Conservation (phyloP, 495 filamentous ascomycete species). For the Aspergillus conjunctus region DNA sequence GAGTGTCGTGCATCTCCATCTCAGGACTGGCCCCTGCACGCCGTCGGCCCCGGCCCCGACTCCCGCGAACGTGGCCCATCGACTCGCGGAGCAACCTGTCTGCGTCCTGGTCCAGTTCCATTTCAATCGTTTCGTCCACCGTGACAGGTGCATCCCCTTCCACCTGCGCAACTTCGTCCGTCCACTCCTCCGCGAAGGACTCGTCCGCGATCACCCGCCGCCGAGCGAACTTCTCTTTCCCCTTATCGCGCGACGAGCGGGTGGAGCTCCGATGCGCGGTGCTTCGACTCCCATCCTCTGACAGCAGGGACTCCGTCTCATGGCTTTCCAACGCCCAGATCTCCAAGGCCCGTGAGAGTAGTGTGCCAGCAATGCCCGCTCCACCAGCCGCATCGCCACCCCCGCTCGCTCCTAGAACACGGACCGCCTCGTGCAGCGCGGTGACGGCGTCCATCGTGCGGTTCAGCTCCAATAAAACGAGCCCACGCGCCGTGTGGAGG, state of each 20-base stretch:
- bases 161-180: constrained; percentile 39
- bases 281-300: constrained; percentile 26
- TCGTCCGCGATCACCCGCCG: constrained; percentile 30
- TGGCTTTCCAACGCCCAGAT: constrained; percentile 58
- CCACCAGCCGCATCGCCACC: constrained; percentile 61
- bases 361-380: constrained; percentile 73
- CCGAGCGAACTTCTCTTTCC: constrained; percentile 30
- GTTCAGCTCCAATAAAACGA: constrained; percentile 70
- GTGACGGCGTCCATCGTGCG: constrained; percentile 68
- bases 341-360: constrained; percentile 72
- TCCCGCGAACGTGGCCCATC: constrained; percentile 34
- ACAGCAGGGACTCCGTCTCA: constrained; percentile 26
- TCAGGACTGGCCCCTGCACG: constrained; percentile 24
- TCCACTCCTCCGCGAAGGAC: constrained; percentile 38
- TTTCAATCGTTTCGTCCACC: constrained; percentile 43
- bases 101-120: constrained; percentile 47
- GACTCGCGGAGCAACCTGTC: constrained; percentile 41
- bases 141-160: constrained; percentile 18
- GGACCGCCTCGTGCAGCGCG: constrained; percentile 69
- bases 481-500: constrained; percentile 54
- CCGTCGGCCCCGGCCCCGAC: constrained; percentile 27
- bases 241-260: constrained; percentile 34
- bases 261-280: constrained; percentile 25
- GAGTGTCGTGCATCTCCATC: constrained; percentile 28
- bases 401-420: constrained; percentile 48